phyloP scores from a whole-genome alignment of 2,329 filamentous ascomycete genomes.

The Aspergillus eucalypticola region DNA sequence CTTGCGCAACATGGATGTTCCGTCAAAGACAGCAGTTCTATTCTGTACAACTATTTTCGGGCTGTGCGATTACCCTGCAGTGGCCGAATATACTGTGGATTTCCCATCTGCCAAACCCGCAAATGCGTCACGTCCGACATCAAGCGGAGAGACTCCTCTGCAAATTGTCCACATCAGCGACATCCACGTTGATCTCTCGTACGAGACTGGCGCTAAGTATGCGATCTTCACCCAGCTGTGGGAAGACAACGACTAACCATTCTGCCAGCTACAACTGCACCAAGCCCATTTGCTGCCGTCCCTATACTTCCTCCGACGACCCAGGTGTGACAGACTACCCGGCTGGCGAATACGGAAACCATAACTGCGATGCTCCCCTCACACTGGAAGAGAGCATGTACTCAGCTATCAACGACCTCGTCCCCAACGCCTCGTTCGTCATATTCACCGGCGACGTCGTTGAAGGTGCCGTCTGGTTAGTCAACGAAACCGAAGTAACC shows the following conservation, averaged over 20 bases:
- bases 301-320: slow-evolving; percentile 49
- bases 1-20: slow-evolving; percentile 51
- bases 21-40: slow-evolving; percentile 52
- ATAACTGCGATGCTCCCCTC: slow-evolving; percentile 55
- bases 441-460: slow-evolving; percentile 62
- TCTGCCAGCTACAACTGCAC: slow-evolving; percentile 47
- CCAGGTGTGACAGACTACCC: slow-evolving; percentile 46
- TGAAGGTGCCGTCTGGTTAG: slow-evolving; percentile 49
- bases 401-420: slow-evolving; percentile 41
- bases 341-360: slow-evolving; percentile 55
- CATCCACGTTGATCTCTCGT: slow-evolving; percentile 58
- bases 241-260: not conserved
- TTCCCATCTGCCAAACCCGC: slow-evolving; percentile 46
- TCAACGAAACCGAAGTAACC: slow-evolving; percentile 37
- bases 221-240: not conserved
- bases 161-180: slow-evolving; percentile 61
- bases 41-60: slow-evolving; percentile 57
- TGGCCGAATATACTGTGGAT: slow-evolving; percentile 45
- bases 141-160: slow-evolving; percentile 51
- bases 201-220: slow-evolving; percentile 53
- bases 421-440: slow-evolving; percentile 50
- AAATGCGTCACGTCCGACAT: slow-evolving; percentile 38
- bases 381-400: slow-evolving; percentile 57
- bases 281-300: slow-evolving; percentile 60
- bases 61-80: slow-evolving; percentile 51